Evolutionary conservation across 495 filamentous ascomycete genomes (phyloP).

Genomic region (Ramalina intermedia): DNA sequence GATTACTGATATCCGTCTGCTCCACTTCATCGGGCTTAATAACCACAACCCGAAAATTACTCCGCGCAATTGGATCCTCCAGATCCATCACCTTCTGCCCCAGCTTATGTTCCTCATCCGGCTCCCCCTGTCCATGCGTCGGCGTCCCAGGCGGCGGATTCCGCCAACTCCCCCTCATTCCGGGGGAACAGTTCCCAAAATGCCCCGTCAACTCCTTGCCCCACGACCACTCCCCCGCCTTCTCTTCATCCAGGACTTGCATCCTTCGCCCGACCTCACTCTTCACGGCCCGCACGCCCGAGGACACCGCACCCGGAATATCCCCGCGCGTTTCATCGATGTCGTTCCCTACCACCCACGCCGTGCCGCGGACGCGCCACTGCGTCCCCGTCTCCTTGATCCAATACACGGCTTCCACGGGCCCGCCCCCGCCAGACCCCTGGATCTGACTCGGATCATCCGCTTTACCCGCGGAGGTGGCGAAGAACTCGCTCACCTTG

Average conservation of each 20-base stretch:
- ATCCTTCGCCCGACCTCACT: slow-evolving; percentile 20
- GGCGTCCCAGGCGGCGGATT: slow-evolving; percentile 62
- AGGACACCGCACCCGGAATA: slow-evolving; percentile 16
- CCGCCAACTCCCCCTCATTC: slow-evolving; percentile 61
- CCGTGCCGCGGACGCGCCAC: slow-evolving; percentile 69
- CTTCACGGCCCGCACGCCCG: slow-evolving; percentile 24
- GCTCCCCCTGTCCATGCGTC: slow-evolving; percentile 25
- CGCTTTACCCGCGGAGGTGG: slow-evolving; percentile 23
- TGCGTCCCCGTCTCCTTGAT: slow-evolving; percentile 52
- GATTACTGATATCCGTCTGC: slow-evolving; percentile 54
- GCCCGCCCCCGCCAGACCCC: slow-evolving; percentile 48
- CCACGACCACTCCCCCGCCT: slow-evolving; percentile 44
- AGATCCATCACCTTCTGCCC: slow-evolving; percentile 58
- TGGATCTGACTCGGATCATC: slow-evolving; percentile 21
- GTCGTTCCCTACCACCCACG: slow-evolving; percentile 54
- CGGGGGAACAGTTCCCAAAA: slow-evolving; percentile 74
- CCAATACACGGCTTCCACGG: slow-evolving; percentile 80
- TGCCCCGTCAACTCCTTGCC: slow-evolving; percentile 62
- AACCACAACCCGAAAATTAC: slow-evolving; percentile 74
- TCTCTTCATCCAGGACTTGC: slow-evolving; percentile 15
- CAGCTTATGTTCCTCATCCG: slow-evolving; percentile 35
- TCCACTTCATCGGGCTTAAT: slow-evolving; percentile 74
- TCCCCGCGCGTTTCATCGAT: slow-evolving; percentile 24
- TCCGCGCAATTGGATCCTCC: slow-evolving; percentile 50
- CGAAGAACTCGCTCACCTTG: slow-evolving; percentile 58